Conservation (phyloP, 2,329 filamentous ascomycete species). For the Fusarium sp. region DNA sequence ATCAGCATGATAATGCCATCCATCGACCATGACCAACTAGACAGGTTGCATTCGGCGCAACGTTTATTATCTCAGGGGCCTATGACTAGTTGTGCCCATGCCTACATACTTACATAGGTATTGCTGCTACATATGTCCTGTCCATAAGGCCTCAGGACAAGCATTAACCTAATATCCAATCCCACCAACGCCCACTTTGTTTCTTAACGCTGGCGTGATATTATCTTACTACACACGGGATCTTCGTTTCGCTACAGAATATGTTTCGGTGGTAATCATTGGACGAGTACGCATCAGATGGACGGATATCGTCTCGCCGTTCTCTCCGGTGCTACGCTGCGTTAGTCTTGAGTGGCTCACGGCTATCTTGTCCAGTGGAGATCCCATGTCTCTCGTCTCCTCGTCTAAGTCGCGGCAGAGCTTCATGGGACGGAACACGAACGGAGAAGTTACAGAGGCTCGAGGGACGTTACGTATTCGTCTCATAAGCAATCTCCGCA, state of each 20-base stretch:
- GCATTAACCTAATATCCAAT: slow-evolving; percentile 3
- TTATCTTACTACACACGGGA: neutral
- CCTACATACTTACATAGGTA: neutral
- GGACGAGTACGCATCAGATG: slow-evolving; percentile 4
- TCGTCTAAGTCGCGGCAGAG: neutral
- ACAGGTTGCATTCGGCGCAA: slow-evolving; percentile 14
- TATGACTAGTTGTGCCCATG: neutral
- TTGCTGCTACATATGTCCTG: neutral
- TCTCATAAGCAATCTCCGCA: slow-evolving; percentile 27
- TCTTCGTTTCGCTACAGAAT: slow-evolving; percentile 11
- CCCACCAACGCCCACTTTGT: neutral
- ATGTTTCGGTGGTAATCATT: slow-evolving; percentile 10
- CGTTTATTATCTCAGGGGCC: slow-evolving; percentile 1
- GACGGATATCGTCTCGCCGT: slow-evolving; percentile 24
- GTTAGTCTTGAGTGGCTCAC: slow-evolving; percentile 16
- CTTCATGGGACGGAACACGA: neutral
- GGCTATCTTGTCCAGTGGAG: slow-evolving; percentile 6
- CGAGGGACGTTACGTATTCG: slow-evolving; percentile 16
- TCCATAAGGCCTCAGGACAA: neutral
- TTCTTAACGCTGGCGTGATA: slow-evolving; percentile 10
- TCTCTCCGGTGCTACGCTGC: slow-evolving; percentile 15
- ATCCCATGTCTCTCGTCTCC: neutral
- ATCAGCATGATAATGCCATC: slow-evolving; percentile 17
- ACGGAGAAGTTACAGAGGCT: neutral
- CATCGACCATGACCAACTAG: neutral